These are phyloP conservation scores for Allantophomopsis lycopodina DNA, from an alignment of 2,329 filamentous ascomycete genomes.

Conservation along the genomic window DNA sequence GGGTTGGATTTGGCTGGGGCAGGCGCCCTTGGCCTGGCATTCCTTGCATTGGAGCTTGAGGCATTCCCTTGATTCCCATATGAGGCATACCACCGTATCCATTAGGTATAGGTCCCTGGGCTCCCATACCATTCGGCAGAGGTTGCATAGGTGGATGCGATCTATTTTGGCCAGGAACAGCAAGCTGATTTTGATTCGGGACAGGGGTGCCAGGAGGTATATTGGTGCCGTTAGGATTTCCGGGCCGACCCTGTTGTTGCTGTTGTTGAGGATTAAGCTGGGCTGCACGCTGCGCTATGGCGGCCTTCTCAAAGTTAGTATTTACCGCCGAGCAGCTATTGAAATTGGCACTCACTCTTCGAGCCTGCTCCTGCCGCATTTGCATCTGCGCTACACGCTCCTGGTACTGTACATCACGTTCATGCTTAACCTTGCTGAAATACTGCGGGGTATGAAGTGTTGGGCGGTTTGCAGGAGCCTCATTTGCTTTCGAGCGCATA, in stretches of 20 bases:
- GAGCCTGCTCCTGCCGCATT: constrained; percentile 25
- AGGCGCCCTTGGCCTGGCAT: constrained; percentile 45
- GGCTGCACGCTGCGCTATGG: not conserved
- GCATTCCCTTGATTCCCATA: constrained; percentile 47
- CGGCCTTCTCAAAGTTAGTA: not conserved
- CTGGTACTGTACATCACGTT: constrained; percentile 60
- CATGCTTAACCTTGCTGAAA: constrained; percentile 79
- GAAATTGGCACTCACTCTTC: constrained; percentile 31
- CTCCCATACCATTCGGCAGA: constrained; percentile 32
- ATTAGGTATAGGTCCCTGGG: constrained; percentile 10
- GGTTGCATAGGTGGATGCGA: constrained; percentile 40
- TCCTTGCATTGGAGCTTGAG: constrained; percentile 54
- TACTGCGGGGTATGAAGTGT: constrained; percentile 68
- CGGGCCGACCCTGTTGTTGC: constrained; percentile 1
- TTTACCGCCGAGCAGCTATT: constrained; percentile 1
- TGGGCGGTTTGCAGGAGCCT: constrained; percentile 37
- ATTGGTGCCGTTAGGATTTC: constrained; percentile 7
- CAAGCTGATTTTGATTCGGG: constrained; percentile 5
- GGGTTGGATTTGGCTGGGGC: constrained; percentile 31
- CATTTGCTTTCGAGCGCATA: constrained; percentile 62
- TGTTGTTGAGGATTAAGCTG: not conserved
- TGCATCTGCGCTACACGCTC: constrained; percentile 40
- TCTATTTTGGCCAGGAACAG: constrained; percentile 25
- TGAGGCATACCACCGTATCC: constrained; percentile 19
- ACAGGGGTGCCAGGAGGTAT: constrained; percentile 7